Conservation (phyloP, 176 grass and related monocot species). For the Pontederia crassipes region DNA sequence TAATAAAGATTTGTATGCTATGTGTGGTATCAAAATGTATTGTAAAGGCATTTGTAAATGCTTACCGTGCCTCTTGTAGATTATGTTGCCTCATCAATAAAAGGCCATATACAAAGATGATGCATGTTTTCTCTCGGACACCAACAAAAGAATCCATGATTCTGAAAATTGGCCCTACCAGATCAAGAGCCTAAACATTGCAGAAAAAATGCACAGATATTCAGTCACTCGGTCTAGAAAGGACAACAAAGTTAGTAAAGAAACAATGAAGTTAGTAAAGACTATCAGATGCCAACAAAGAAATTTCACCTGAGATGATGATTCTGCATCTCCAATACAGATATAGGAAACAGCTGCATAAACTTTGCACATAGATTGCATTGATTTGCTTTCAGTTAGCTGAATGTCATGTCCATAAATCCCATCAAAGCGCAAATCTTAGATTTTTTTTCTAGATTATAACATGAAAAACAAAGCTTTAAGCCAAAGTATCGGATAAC, state of each 20-base stretch:
- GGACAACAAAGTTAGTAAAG: background rate
- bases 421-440: background rate
- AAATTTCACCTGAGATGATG: constrained; percentile 60
- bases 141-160: constrained; percentile 94
- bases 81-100: constrained; percentile 94
- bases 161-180: constrained; percentile 82
- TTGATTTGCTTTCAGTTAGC: constrained; percentile 83
- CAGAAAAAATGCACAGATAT: background rate
- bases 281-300: background rate
- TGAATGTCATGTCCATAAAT: constrained; percentile 22
- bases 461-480: constrained; percentile 12
- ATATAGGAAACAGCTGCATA: constrained; percentile 92
- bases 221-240: background rate
- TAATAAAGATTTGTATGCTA: too few species aligned
- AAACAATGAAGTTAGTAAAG: background rate
- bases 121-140: constrained; percentile 88
- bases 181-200: constrained; percentile 59
- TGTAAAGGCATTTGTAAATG: background rate
- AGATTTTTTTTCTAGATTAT: background rate
- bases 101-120: constrained; percentile 91
- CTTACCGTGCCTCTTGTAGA: constrained; percentile 82
- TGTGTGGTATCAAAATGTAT: too few species aligned
- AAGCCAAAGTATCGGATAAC: background rate
- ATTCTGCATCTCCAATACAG: constrained; percentile 83
- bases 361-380: constrained; percentile 93